Evolutionary conservation across 1,284 basidiomycete species (phyloP).

Genomic region (Cystobasidiaceae sp.): DNA sequence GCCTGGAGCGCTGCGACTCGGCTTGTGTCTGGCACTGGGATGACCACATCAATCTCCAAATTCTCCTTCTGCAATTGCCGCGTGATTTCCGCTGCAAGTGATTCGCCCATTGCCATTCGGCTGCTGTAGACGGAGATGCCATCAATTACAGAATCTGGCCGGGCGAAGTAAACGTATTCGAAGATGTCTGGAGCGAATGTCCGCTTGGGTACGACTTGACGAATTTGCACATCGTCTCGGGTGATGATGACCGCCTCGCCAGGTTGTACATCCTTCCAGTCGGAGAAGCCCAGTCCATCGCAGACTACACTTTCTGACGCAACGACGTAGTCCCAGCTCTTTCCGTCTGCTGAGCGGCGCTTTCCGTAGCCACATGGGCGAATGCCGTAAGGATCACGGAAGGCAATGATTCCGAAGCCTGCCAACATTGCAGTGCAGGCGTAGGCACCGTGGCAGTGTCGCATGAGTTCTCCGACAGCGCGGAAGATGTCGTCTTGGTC

Average conservation of each 20-base stretch:
- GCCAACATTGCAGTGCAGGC: conserved; percentile 97
- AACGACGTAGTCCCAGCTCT: conserved; percentile 71
- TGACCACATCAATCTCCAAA: conserved; percentile 76
- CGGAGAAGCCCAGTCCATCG: conserved; percentile 81
- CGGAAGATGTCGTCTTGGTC: conserved; percentile 99
- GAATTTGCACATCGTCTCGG: conserved; percentile 61
- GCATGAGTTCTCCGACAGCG: conserved; percentile 84
- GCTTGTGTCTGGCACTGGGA: conserved; percentile 96
- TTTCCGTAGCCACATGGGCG: conserved; percentile 71
- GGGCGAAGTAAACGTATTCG: conserved; percentile 97
- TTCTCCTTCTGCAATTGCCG: conserved; percentile 62
- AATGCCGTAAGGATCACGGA: conserved; percentile 98
- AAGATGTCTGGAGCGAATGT: conserved; percentile 97
- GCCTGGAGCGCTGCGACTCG: conserved; percentile 92
- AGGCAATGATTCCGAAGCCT: conserved; percentile 96
- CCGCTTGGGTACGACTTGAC: conserved; percentile 63
- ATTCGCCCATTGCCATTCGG: conserved; percentile 99
- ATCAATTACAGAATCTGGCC: conserved; percentile 95
- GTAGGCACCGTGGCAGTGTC: conserved; percentile 84
- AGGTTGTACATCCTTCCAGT: conserved; percentile 91
- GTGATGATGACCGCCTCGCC: conserved; percentile 96
- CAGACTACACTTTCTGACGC: conserved; percentile 95
- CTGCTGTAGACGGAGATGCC: conserved; percentile 95
- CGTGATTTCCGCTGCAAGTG: conserved; percentile 80
- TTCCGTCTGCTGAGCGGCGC: conserved; percentile 33